These are phyloP conservation scores for Leptographium radiaticola DNA, from an alignment of 2,329 filamentous ascomycete genomes.

Conservation along the genomic window DNA sequence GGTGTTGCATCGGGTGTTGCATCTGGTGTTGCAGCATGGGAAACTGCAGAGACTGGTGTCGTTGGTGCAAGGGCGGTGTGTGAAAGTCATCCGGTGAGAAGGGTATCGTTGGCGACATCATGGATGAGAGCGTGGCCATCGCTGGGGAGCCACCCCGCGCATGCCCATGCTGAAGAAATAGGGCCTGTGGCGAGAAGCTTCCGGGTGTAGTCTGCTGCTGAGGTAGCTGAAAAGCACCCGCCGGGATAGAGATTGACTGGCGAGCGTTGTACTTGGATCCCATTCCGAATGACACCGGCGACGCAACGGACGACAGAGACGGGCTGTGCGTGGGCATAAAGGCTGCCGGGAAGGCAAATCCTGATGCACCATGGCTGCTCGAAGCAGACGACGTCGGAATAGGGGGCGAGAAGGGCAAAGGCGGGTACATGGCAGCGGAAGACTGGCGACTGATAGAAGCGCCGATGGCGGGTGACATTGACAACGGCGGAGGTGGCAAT, in stretches of 20 bases:
- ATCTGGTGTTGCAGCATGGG: constrained; percentile 32
- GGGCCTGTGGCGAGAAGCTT: constrained; percentile 43
- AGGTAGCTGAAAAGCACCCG: constrained; percentile 49
- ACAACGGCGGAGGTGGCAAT: constrained; percentile 37
- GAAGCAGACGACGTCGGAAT: constrained; percentile 66
- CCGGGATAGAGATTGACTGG: constrained; percentile 57
- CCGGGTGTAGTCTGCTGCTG: constrained; percentile 43
- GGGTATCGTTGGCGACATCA: constrained; percentile 53
- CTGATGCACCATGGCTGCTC: constrained; percentile 48
- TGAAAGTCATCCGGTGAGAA: constrained; percentile 40
- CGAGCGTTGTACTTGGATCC: constrained; percentile 52
- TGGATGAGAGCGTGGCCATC: constrained; percentile 35
- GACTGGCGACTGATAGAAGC: constrained; percentile 50
- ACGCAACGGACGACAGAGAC: constrained; percentile 50
- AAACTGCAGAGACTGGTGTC: constrained; percentile 47
- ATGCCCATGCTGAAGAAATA: constrained; percentile 36
- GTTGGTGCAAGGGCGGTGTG: constrained; percentile 32
- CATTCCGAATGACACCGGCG: constrained; percentile 52
- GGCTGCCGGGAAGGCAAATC: constrained; percentile 41
- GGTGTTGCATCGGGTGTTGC: no score
- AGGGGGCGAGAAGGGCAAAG: constrained; percentile 71
- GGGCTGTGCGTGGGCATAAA: constrained; percentile 51
- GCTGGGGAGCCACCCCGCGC: constrained; percentile 53
- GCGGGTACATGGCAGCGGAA: constrained; percentile 57
- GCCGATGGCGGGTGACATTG: constrained; percentile 51